Evolutionary conservation across 352 stramenopile genomes (phyloP).

Genomic region (Phytophthora agathidicida): DNA sequence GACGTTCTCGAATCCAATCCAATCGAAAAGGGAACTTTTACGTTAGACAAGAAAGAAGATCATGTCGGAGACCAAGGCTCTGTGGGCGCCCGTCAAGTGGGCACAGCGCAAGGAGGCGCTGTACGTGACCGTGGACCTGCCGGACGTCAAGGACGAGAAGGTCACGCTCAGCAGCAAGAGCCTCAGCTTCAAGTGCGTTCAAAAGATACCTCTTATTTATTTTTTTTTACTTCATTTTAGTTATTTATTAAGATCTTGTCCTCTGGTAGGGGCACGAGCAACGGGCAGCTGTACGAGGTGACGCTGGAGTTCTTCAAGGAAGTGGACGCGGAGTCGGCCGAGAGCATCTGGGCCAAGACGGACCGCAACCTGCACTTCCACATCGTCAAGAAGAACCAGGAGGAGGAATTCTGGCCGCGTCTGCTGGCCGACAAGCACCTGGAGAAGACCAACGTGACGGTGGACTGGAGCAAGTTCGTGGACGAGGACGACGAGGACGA

Average conservation of each 20-base stretch:
- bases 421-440: conserved; percentile 96
- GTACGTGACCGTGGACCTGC: conserved; percentile 96
- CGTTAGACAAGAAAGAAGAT: conserved; percentile 8
- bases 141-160: conserved; percentile 94
- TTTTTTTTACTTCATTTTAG: conserved; percentile 12
- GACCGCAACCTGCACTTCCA: conserved; percentile 96
- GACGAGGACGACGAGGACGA: conserved; percentile 98
- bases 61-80: conserved; percentile 51
- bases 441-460: conserved; percentile 97
- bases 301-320: conserved; percentile 96
- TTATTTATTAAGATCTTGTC: no score
- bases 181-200: conserved; percentile 84
- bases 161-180: conserved; percentile 90
- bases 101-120: conserved; percentile 96
- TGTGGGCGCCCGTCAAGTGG: conserved; percentile 95
- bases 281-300: conserved; percentile 94
- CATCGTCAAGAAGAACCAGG: conserved; percentile 95
- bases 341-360: conserved; percentile 96
- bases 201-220: conserved; percentile 3
- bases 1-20: conserved; percentile 40
- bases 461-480: conserved; percentile 97
- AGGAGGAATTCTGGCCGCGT: conserved; percentile 95
- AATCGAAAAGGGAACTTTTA: conserved; percentile 17
- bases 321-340: conserved; percentile 87
- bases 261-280: conserved; percentile 90